Evolutionary conservation across 148 eudicot species (phyloP).

Genomic region (Camellia granthamiana): DNA sequence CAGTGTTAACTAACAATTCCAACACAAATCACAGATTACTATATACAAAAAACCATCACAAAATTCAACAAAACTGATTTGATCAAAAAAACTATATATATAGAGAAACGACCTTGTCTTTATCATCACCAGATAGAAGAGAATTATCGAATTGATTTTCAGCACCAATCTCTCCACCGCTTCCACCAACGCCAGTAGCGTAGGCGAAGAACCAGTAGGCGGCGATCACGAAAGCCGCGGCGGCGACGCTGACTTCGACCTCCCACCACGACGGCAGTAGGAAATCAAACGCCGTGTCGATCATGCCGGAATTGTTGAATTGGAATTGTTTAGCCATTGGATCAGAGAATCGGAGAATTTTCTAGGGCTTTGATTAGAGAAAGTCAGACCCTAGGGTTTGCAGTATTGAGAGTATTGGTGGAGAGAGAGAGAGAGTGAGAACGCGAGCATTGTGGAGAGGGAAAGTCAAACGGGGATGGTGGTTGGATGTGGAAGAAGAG

Average conservation of each 20-base stretch:
- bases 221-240: conserved; percentile 40
- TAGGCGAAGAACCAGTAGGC: conserved; percentile 45
- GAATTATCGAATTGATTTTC: conserved; percentile 19
- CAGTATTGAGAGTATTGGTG: neutral
- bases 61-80: neutral
- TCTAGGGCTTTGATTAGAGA: neutral
- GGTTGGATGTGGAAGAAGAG: conserved; percentile 13
- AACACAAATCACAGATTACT: conserved; percentile 2
- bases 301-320: conserved; percentile 21
- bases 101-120: conserved; percentile 32
- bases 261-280: conserved; percentile 57
- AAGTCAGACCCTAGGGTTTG: neutral
- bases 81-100: neutral
- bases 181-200: conserved; percentile 3
- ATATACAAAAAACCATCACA: neutral
- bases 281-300: conserved; percentile 32
- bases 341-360: neutral
- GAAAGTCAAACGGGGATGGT: neutral
- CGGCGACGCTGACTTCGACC: conserved; percentile 44
- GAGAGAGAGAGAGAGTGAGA: neutral
- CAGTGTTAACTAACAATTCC: neutral
- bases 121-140: conserved; percentile 28
- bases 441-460: neutral
- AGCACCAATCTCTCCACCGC: conserved; percentile 7
- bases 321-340: neutral